Evolutionary conservation across 306 rosid species (phyloP), one percentile per base, ranked within the genome.

Genomic region (Clitoria ternatea): DNA sequence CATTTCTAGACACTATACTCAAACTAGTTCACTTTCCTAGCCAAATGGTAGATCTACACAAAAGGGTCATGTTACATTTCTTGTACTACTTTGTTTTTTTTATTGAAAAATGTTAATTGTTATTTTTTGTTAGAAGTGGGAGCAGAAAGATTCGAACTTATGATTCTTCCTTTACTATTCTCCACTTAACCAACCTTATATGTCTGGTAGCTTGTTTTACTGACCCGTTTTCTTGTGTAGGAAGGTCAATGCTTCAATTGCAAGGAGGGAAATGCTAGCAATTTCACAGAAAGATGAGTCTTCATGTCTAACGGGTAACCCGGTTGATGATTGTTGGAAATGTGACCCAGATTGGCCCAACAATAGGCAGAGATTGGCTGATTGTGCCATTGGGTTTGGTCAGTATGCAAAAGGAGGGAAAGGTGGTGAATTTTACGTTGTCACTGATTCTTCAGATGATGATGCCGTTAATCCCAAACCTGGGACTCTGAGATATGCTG

Each of bases 291-390:
- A 60, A 49, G 84, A 78, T 15, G 77, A 66, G 36, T 42, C 85
- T 14, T 36, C 91, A 8, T 94, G 99, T 63, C 66, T 77, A 33
- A 94, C 97, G 0, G 99, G 99, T 0, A 94, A 94, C 80, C 99
- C 99, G 2, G 89, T 94, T 0, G 99, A 94, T 39, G 99, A 94
- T 72, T 94, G 99, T 75, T 94, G 99, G 99, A 94, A 91, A 89
- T 94, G 99, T 54, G 99, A 94, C 80, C 92, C 91, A 7, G 82
- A 91, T 9, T 94, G 99, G 99, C 85, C 99, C 4, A 94, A 84
- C 79, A 83, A 91, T 61, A 70, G 99, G 1, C 97, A 91, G 69
- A 70, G 95, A 20, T 73, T 94, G 8, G 99, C 99, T 0, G 99
- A 94, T 1, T 94, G 99, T 61, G 96, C 76, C 1, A 94, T 94